Conservation (phyloP, 805 yeast species). For the Lipomyces starkeyi region DNA sequence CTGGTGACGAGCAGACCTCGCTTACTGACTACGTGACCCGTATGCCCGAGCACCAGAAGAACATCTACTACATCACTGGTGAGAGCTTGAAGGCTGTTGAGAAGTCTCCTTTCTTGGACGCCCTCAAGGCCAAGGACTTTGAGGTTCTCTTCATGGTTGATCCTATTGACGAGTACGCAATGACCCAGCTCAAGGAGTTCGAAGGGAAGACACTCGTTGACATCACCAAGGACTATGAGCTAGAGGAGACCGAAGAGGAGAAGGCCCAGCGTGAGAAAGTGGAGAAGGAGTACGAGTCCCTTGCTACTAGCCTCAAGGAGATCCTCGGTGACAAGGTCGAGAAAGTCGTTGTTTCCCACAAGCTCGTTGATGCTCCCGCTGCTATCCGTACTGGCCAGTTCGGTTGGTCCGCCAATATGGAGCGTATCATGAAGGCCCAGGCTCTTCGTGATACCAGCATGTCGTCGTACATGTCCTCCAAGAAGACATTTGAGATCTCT, state of each 20-base stretch:
- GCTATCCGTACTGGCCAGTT: slow-evolving; percentile 99
- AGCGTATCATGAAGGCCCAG: slow-evolving; percentile 99
- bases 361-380: slow-evolving; percentile 98
- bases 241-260: slow-evolving; percentile 96
- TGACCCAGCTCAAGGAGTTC: slow-evolving; percentile 98
- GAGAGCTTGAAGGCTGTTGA: slow-evolving; percentile 97
- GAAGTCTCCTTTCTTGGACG: slow-evolving; percentile 99
- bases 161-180: slow-evolving; percentile 99
- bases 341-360: slow-evolving; percentile 98
- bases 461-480: slow-evolving; percentile 99
- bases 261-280: slow-evolving; percentile 93
- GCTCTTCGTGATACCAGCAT: slow-evolving; percentile 98
- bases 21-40: slow-evolving; percentile 97
- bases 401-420: slow-evolving; percentile 99
- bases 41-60: slow-evolving; percentile 99
- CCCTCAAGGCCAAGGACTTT: slow-evolving; percentile 96
- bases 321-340: slow-evolving; percentile 98
- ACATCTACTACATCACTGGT: slow-evolving; percentile 99
- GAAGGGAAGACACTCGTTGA: slow-evolving; percentile 99
- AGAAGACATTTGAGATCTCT: slow-evolving; percentile 98
- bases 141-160: slow-evolving; percentile 98
- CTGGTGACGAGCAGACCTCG: slow-evolving; percentile 91
- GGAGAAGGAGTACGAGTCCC: slow-evolving; percentile 86
- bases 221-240: slow-evolving; percentile 98
- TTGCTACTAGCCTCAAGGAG: slow-evolving; percentile 95